Evolutionary conservation across 2,329 filamentous ascomycete genomes (phyloP).

Genomic region (Ophiosphaerella korrae): DNA sequence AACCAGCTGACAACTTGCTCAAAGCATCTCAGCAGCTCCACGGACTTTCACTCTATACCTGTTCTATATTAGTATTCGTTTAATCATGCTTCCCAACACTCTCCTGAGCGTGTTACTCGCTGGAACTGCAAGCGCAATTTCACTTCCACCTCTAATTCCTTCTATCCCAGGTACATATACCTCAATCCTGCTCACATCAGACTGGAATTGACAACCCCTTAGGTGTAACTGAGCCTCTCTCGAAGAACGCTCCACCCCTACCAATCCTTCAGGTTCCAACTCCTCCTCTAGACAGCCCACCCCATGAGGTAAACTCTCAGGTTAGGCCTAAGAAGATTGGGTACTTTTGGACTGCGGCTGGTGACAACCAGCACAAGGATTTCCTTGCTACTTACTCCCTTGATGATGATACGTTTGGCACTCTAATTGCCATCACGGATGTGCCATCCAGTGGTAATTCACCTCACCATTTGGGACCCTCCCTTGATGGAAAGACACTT

Average conservation of each 20-base stretch:
- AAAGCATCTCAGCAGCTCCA: constrained; percentile 27
- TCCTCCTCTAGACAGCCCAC: constrained; percentile 61
- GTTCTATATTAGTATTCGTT: constrained; percentile 5
- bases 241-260: constrained; percentile 57
- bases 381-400: constrained; percentile 65
- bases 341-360: constrained; percentile 67
- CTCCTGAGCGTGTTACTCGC: constrained; percentile 27
- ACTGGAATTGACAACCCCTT: constrained; percentile 64
- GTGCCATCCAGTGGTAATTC: constrained; percentile 65
- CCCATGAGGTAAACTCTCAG: constrained; percentile 56
- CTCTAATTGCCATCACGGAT: constrained; percentile 63
- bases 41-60: constrained; percentile 2
- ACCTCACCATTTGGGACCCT: constrained; percentile 63
- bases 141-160: constrained; percentile 63
- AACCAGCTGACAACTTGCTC: constrained; percentile 33
- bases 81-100: constrained; percentile 27
- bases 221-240: constrained; percentile 63
- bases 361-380: constrained; percentile 64
- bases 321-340: constrained; percentile 70
- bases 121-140: constrained; percentile 31
- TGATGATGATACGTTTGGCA: constrained; percentile 68
- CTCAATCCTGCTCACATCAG: constrained; percentile 46
- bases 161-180: constrained; percentile 53
- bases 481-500: constrained; percentile 62
- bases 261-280: constrained; percentile 65